A percentile compares a stretch with the other conserved stretches of the same genome.
phyloP scores from a whole-genome alignment of 202 grass and related monocot genomes.

The Setaria viridis region DNA sequence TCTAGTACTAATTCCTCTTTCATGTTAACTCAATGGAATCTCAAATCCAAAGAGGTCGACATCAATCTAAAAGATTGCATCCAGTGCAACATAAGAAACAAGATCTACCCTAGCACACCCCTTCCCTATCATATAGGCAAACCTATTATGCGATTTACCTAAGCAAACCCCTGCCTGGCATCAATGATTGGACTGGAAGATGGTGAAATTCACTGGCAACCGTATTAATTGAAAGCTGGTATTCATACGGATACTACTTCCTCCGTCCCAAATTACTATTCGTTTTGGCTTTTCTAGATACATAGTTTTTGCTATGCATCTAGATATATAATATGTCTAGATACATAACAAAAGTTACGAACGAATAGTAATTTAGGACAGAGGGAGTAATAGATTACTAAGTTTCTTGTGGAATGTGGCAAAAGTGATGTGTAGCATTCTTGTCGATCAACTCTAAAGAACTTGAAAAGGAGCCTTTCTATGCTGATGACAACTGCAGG shows the following conservation, averaged over 20 bases:
- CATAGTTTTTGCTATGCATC: too few relatives aligned
- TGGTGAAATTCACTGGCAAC: not conserved
- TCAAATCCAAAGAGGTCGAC: not conserved
- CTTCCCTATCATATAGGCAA: not conserved
- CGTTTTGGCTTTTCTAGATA: too few relatives aligned
- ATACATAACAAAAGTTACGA: too few relatives aligned
- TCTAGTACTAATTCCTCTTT: not conserved
- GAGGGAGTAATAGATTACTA: not conserved
- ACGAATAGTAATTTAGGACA: too few relatives aligned
- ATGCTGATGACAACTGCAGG: not conserved
- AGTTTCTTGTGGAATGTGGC: not conserved
- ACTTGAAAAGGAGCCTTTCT: not conserved
- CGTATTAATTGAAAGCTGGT: not conserved
- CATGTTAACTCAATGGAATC: not conserved
- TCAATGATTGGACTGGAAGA: constrained; percentile 5
- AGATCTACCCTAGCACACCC: not conserved
- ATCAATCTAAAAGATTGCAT: not conserved
- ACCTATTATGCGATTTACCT: not conserved
- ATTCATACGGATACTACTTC: not conserved
- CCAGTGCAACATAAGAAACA: not conserved
- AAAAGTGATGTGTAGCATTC: not conserved
- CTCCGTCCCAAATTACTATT: too few relatives aligned
- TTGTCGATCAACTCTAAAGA: not conserved
- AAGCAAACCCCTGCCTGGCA: not conserved
- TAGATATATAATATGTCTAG: too few relatives aligned